Evolutionary conservation across 1,139 yeast genomes (phyloP).

Genomic region (Geotrichum restrictum): DNA sequence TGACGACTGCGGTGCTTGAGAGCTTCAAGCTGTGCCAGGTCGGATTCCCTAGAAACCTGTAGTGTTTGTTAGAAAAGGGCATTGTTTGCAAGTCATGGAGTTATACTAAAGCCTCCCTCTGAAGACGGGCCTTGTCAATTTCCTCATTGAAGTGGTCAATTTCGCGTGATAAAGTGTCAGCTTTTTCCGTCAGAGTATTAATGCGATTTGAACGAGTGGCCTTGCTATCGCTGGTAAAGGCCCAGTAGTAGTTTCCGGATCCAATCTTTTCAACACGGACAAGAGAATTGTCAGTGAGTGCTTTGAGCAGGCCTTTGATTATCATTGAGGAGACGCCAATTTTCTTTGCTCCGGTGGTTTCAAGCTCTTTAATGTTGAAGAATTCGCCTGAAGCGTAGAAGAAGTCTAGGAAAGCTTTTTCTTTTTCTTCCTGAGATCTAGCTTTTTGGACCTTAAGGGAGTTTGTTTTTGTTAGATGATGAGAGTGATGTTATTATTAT

Average conservation of each 20-base stretch:
- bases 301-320: slow-evolving; percentile 48
- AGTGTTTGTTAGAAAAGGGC: background rate
- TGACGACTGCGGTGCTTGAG: slow-evolving; percentile 19
- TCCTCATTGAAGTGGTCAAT: slow-evolving; percentile 12
- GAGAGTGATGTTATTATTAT: no score
- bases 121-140: slow-evolving; percentile 16
- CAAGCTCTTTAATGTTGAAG: slow-evolving; percentile 52
- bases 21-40: background rate
- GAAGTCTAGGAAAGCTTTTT: slow-evolving; percentile 39
- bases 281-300: slow-evolving; percentile 46
- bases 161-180: slow-evolving; percentile 21
- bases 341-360: slow-evolving; percentile 45
- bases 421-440: slow-evolving; percentile 21
- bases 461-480: background rate
- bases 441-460: slow-evolving; percentile 16
- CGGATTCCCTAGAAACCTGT: slow-evolving; percentile 11
- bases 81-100: no score
- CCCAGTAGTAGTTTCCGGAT: slow-evolving; percentile 51
- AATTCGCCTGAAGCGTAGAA: slow-evolving; percentile 43
- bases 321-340: slow-evolving; percentile 50
- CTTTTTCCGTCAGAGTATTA: slow-evolving; percentile 19
- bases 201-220: slow-evolving; percentile 23
- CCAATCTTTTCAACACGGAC: slow-evolving; percentile 55
- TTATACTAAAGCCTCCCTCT: slow-evolving; percentile 18
- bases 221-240: slow-evolving; percentile 44